Percentiles rank a stretch among this genome's conserved stretches.
phyloP scores from a whole-genome alignment of 2,329 filamentous ascomycete genomes.

The Fusarium lyarnte region DNA sequence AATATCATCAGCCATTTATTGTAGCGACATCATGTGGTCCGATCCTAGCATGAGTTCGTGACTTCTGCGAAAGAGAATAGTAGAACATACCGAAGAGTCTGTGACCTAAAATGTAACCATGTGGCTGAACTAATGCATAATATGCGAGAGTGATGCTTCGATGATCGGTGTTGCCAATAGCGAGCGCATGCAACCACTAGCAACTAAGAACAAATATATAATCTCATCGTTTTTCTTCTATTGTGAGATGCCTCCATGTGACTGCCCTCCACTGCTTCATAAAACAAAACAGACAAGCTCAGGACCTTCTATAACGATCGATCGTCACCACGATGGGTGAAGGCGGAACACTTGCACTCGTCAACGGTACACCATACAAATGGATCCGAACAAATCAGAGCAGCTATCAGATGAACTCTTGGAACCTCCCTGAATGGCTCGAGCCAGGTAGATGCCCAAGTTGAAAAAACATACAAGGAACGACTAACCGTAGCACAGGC shows the following conservation, averaged over 20 bases:
- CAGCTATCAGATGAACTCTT: neutral
- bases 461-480: neutral
- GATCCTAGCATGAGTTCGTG: neutral
- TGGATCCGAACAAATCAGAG: neutral
- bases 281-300: neutral
- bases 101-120: neutral
- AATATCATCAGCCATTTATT: neutral
- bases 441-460: neutral
- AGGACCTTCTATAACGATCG: neutral
- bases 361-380: neutral
- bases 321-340: neutral
- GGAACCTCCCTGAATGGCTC: neutral
- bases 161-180: neutral
- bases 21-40: neutral
- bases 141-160: neutral
- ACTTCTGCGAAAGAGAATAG: neutral
- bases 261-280: neutral
- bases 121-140: neutral
- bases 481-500: neutral
- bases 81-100: neutral
- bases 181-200: neutral
- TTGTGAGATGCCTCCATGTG: neutral
- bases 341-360: neutral
- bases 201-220: neutral
- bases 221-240: neutral